Conservation (phyloP, 1,139 yeast genomes). For the Yamadazyma siamensis region DNA sequence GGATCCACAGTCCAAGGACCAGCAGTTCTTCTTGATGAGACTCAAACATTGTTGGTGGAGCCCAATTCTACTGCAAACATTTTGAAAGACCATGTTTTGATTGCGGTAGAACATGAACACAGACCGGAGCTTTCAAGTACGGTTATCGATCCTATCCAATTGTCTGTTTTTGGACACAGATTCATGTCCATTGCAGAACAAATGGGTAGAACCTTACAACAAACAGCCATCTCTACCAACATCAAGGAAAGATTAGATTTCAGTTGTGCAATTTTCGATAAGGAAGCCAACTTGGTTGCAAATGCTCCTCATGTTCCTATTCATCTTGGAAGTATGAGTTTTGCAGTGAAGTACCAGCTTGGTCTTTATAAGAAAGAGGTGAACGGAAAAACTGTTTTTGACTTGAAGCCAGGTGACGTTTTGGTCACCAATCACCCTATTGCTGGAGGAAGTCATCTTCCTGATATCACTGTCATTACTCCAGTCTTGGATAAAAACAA, state of each 20-base stretch:
- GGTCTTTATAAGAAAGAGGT: slow-evolving; percentile 44
- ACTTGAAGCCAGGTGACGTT: slow-evolving; percentile 65
- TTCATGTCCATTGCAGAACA: slow-evolving; percentile 90
- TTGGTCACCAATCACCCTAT: slow-evolving; percentile 76
- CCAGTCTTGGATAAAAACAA: slow-evolving; percentile 41
- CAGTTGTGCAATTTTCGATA: slow-evolving; percentile 79
- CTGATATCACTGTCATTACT: slow-evolving; percentile 80
- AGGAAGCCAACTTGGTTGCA: slow-evolving; percentile 74
- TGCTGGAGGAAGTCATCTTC: slow-evolving; percentile 79
- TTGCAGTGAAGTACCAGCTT: slow-evolving; percentile 70
- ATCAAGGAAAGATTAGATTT: slow-evolving; percentile 82
- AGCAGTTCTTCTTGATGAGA: slow-evolving; percentile 23
- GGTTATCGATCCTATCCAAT: slow-evolving; percentile 60
- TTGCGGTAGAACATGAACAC: slow-evolving; percentile 10
- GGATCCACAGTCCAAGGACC: slow-evolving; percentile 71
- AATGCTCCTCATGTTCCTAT: slow-evolving; percentile 90
- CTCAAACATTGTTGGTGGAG: slow-evolving; percentile 16
- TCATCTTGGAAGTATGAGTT: slow-evolving; percentile 84
- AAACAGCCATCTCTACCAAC: slow-evolving; percentile 81
- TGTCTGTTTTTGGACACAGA: slow-evolving; percentile 78
- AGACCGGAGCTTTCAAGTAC: slow-evolving; percentile 9
- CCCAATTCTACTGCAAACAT: slow-evolving; percentile 14
- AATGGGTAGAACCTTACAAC: slow-evolving; percentile 79
- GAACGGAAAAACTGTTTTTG: slow-evolving; percentile 32
- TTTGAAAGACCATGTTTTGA: slow-evolving; percentile 15